phyloP scores from a whole-genome alignment of 1,139 yeast species.

The Debaryomyces robertsiae region DNA sequence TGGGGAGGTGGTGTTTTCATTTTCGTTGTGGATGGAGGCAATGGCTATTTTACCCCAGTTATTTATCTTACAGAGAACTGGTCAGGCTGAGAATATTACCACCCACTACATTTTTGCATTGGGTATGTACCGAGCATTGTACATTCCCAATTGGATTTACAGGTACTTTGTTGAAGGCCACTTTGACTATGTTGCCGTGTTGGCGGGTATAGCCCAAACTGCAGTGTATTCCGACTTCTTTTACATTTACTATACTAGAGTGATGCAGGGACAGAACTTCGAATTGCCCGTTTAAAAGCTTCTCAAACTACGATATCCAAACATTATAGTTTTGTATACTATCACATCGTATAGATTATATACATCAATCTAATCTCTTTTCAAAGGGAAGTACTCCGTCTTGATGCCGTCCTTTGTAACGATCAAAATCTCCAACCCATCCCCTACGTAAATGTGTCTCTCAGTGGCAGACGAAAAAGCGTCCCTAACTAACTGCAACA shows the following conservation, averaged over 20 bases:
- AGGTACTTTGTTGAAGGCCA: constrained; percentile 71
- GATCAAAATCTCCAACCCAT: constrained; percentile 85
- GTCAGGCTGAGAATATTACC: constrained; percentile 85
- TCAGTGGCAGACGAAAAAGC: constrained; percentile 96
- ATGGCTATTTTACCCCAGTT: constrained; percentile 92
- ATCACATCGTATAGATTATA: constrained; percentile 7
- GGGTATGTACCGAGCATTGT: constrained; percentile 85
- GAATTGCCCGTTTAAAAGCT: constrained; percentile 65
- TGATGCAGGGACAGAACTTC: constrained; percentile 79
- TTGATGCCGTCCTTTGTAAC: constrained; percentile 93
- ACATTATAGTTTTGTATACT: constrained; percentile 5
- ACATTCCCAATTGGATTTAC: constrained; percentile 94
- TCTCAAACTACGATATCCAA: neutral
- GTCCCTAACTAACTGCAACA: constrained; percentile 81
- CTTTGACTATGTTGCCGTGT: constrained; percentile 69
- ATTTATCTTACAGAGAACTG: constrained; percentile 85
- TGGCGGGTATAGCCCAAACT: constrained; percentile 86
- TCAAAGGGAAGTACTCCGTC: constrained; percentile 80
- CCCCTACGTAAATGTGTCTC: constrained; percentile 98
- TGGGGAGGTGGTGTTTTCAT: constrained; percentile 72
- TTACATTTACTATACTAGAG: constrained; percentile 79
- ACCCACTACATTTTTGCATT: constrained; percentile 91
- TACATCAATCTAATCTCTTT: constrained; percentile 82
- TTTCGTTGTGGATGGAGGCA: constrained; percentile 84
- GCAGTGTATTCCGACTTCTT: constrained; percentile 90